Evolutionary conservation across 2,329 filamentous ascomycete genomes (phyloP), one percentile per base, ranked within the genome.

Genomic region (Akanthomyces uredinophilus): DNA sequence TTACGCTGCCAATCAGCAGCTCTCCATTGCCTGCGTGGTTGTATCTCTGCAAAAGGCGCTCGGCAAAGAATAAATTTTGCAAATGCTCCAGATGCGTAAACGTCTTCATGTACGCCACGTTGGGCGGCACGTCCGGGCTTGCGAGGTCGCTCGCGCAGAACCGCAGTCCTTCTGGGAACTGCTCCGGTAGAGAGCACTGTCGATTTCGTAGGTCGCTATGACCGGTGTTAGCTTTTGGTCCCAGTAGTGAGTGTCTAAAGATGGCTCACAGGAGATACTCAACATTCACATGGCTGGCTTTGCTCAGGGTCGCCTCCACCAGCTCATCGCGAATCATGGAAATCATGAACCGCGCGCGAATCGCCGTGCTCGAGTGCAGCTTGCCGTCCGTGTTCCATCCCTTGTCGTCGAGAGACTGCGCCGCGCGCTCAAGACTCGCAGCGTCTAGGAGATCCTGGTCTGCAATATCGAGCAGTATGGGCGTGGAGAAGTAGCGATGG

Each of bases 11-110:
- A 1, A 75, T 69, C 5, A 83, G 69, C 7, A 81, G 69, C 14
- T 78, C 72, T 0, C 74, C 74, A 10, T 75, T 71, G 14, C 75
- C 73, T 0, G 70, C 65, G 13, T 75, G 70, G 0, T 75, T 74
- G 2, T 71, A 69, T 27, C 81, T 82, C 29, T 81, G 74, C 10
- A 87, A 71, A 0, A 87, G 75, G 18, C 85, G 76, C 61, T 87
- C 81, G 5, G 86, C 72, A 10, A 87, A 78, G 61, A 88, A 86
- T 2, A 83, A 72, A 41, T 85, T 86, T 41, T 86, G 80, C 1
- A 85, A 69, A 47, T 83, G 78, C 27, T 81, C 77, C 4, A 85
- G 73, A 2, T 75, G 74, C 1, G 83, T 69, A 1, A 85, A 69
- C n/a, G 82, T 74, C 1, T 80, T 72, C 35, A 52, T 35, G 29